These are phyloP conservation scores for Inonotus hispidus DNA, from an alignment of 1,284 basidiomycete species.

Conservation along the genomic window DNA sequence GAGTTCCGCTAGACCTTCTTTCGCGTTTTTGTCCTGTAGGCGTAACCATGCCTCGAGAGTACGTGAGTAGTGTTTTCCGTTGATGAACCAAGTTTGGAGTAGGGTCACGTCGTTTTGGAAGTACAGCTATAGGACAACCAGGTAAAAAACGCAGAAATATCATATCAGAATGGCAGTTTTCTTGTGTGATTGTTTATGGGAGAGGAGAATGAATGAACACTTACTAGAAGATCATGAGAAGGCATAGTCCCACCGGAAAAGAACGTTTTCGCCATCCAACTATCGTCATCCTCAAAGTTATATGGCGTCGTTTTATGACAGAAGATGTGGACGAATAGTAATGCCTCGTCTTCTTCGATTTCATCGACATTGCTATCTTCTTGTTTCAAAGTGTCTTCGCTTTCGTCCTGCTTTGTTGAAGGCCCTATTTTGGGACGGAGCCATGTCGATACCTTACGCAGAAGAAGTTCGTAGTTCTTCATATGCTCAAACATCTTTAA, in stretches of 20 bases:
- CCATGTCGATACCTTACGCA: slow-evolving; percentile 68
- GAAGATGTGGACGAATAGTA: slow-evolving; percentile 75
- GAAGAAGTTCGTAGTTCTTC: slow-evolving; percentile 69
- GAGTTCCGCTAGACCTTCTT: slow-evolving; percentile 48
- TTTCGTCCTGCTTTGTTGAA: slow-evolving; percentile 17
- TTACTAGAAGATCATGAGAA: slow-evolving; percentile 62
- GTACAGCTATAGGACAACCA: slow-evolving; percentile 39
- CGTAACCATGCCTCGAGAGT: slow-evolving; percentile 70
- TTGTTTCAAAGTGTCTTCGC: not conserved
- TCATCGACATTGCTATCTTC: slow-evolving; percentile 21
- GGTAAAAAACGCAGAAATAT: not conserved
- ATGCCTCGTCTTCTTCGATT: slow-evolving; percentile 33
- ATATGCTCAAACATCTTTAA: slow-evolving; percentile 77
- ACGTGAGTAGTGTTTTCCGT: slow-evolving; percentile 62
- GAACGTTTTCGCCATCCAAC: slow-evolving; percentile 78
- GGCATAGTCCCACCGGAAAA: slow-evolving; percentile 68
- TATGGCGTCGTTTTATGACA: slow-evolving; percentile 66
- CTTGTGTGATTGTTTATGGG: no score
- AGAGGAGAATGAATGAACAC: slow-evolving; percentile 19
- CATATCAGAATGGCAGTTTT: not conserved
- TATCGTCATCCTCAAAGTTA: slow-evolving; percentile 69
- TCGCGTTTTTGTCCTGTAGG: slow-evolving; percentile 50
- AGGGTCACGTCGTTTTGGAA: slow-evolving; percentile 66
- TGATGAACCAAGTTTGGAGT: slow-evolving; percentile 57
- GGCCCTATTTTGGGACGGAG: slow-evolving; percentile 36